Conservation (phyloP, 768 basidiomycete species). For the Leucocoprinus leucothites region DNA sequence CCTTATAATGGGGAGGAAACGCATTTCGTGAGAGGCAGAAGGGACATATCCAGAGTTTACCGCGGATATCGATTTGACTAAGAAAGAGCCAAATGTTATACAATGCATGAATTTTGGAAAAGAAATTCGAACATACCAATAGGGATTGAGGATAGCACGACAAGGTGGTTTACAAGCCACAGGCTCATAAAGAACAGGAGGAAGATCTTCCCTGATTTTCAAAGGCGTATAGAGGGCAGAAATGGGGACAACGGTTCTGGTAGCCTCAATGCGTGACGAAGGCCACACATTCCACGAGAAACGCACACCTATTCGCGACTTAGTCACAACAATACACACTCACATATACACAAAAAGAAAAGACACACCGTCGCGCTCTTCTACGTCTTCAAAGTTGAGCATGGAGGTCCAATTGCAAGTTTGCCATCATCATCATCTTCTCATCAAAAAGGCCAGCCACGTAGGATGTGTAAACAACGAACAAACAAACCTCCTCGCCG, state of each 20-base stretch:
- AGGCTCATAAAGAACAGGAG: constrained; percentile 95
- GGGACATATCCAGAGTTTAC: constrained; percentile 99
- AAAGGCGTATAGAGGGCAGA: constrained; percentile 97
- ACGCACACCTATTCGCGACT: constrained; percentile 64
- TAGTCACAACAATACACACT: too few species aligned
- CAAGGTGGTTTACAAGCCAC: constrained; percentile 98
- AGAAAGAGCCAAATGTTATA: constrained; percentile 9
- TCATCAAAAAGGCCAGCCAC: neutral
- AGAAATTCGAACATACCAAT: constrained; percentile 68
- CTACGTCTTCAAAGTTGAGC: constrained; percentile 94
- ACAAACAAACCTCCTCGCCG: constrained; percentile 22
- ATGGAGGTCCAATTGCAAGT: too few species aligned
- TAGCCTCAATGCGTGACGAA: constrained; percentile 96
- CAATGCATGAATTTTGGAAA: constrained; percentile 4
- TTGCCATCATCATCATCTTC: too few species aligned
- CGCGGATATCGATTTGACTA: constrained; percentile 98
- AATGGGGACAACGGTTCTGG: constrained; percentile 96
- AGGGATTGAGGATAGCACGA: constrained; percentile 95
- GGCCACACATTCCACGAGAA: constrained; percentile 99
- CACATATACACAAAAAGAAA: neutral
- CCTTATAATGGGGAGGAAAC: constrained; percentile 98
- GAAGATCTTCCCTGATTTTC: constrained; percentile 90
- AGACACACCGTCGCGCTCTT: constrained; percentile 87
- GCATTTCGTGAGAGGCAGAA: constrained; percentile 97
- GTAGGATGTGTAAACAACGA: constrained; percentile 20